Conservation (phyloP, 352 stramenopile species). For the Pythium rhizo-oryzae region DNA sequence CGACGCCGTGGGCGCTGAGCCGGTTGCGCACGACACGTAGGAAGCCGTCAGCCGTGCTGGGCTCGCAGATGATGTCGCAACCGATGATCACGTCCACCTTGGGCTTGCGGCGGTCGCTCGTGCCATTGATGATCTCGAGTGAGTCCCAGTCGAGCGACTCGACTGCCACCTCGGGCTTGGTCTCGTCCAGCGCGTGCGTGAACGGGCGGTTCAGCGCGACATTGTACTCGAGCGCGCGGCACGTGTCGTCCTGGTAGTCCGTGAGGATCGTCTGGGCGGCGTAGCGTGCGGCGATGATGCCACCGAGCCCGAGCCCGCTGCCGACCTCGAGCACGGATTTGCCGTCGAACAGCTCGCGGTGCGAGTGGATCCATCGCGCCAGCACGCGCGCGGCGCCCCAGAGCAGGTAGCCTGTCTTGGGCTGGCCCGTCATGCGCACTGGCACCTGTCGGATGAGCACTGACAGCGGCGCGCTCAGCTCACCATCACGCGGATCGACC, state of each 20-base stretch:
- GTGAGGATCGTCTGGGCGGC: conserved; percentile 66
- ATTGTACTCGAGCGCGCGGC: conserved; percentile 77
- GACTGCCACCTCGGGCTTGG: conserved; percentile 56
- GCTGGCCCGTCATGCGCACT: conserved; percentile 83
- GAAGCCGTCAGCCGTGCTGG: conserved; percentile 87
- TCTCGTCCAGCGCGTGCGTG: conserved; percentile 60
- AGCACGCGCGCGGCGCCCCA: conserved; percentile 85
- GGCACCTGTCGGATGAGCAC: conserved; percentile 84
- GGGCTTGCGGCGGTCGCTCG: conserved; percentile 21
- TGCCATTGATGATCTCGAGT: conserved; percentile 58
- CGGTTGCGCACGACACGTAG: conserved; percentile 72
- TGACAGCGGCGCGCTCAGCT: conserved; percentile 33
- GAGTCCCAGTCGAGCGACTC: conserved; percentile 79
- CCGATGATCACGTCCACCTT: conserved; percentile 85
- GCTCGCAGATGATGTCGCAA: conserved; percentile 89
- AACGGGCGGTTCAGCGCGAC: conserved; percentile 74
- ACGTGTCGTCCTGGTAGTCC: conserved; percentile 87
- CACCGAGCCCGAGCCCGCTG: conserved; percentile 78
- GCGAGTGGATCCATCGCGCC: conserved; percentile 78
- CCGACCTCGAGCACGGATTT: conserved; percentile 84
- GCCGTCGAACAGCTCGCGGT: conserved; percentile 68
- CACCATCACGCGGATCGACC: conserved; percentile 54
- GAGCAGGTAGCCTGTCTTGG: conserved; percentile 85
- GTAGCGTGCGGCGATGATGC: conserved; percentile 77
- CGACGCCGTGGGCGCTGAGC: conserved; percentile 52